phyloP scores from a whole-genome alignment of 2,329 filamentous ascomycete species.

The Pseudocercospora crystallina region DNA sequence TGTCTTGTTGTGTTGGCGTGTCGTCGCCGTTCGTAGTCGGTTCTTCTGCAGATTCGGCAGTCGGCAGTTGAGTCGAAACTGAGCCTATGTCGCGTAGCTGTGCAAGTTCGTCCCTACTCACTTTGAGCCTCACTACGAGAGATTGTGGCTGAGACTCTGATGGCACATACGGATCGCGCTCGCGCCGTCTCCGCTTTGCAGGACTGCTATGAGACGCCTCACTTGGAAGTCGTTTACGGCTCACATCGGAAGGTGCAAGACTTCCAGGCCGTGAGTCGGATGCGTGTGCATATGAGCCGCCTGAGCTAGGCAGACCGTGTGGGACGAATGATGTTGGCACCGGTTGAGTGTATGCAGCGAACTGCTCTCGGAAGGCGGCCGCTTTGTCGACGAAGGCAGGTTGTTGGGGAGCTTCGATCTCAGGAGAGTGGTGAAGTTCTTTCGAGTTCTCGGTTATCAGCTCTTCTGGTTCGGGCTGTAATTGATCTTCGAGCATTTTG shows the following conservation, averaged over 20 bases:
- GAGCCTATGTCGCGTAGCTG: too few relatives aligned
- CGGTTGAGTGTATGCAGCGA: constrained; percentile 15
- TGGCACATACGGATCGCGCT: too few relatives aligned
- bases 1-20: not conserved
- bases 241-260: too few relatives aligned
- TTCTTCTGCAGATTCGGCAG: too few relatives aligned
- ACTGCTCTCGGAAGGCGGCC: constrained; percentile 12
- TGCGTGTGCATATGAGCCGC: constrained; percentile 5
- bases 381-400: constrained; percentile 4
- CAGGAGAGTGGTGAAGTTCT: too few relatives aligned
- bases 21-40: too few relatives aligned
- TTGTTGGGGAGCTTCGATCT: not conserved
- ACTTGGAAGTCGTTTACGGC: too few relatives aligned
- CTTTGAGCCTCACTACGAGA: constrained; percentile 12
- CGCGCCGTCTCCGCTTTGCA: not conserved
- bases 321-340: constrained; percentile 3
- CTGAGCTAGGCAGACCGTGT: constrained; percentile 4
- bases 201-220: too few relatives aligned
- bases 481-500: constrained; percentile 9
- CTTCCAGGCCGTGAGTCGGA: too few relatives aligned
- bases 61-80: too few relatives aligned
- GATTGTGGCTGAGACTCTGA: not conserved
- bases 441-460: too few relatives aligned
- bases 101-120: not conserved
- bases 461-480: not conserved